Conservation (phyloP, 2,329 filamentous ascomycete species). For the Myrmaecium sp. region DNA sequence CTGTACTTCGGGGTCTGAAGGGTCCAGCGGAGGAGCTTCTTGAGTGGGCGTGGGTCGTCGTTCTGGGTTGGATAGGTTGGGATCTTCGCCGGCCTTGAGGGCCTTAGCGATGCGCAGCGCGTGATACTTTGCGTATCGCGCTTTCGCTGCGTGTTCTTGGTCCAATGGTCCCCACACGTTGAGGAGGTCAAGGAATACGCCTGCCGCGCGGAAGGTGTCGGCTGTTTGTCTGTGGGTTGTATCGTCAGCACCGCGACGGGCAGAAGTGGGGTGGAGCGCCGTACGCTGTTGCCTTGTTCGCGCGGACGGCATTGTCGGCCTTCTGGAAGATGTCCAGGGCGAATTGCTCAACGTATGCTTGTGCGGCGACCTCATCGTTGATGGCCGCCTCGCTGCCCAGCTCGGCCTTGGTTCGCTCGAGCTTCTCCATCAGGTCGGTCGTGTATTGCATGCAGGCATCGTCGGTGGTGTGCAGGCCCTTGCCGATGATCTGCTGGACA, state of each 20-base stretch:
- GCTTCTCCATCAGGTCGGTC: conserved; percentile 70
- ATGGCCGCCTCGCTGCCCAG: conserved; percentile 69
- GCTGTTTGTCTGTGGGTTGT: conserved; percentile 54
- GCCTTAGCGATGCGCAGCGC: conserved; percentile 81
- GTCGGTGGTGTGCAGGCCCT: conserved; percentile 60
- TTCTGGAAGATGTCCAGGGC: conserved; percentile 73
- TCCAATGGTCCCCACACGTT: conserved; percentile 69
- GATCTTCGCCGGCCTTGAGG: conserved; percentile 77
- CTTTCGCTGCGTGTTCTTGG: conserved; percentile 63
- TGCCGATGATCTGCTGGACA: conserved; percentile 76
- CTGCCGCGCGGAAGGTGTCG: conserved; percentile 82
- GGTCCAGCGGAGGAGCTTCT: conserved; percentile 34
- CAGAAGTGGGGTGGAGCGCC: conserved; percentile 5
- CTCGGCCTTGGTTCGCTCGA: conserved; percentile 64
- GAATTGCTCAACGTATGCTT: conserved; percentile 90
- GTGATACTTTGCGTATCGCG: conserved; percentile 95
- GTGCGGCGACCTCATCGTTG: conserved; percentile 67
- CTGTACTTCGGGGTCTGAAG: conserved; percentile 48
- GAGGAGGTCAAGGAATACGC: conserved; percentile 78
- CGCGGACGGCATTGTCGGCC: conserved; percentile 65
- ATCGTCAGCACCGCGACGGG: conserved; percentile 4
- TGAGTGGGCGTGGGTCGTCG: conserved; percentile 34
- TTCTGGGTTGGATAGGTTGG: conserved; percentile 76
- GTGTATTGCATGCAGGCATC: conserved; percentile 69
- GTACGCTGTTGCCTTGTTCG: conserved; percentile 68